phyloP scores from a whole-genome alignment of 257 asterid species.

The Nicotiana attenuata region DNA sequence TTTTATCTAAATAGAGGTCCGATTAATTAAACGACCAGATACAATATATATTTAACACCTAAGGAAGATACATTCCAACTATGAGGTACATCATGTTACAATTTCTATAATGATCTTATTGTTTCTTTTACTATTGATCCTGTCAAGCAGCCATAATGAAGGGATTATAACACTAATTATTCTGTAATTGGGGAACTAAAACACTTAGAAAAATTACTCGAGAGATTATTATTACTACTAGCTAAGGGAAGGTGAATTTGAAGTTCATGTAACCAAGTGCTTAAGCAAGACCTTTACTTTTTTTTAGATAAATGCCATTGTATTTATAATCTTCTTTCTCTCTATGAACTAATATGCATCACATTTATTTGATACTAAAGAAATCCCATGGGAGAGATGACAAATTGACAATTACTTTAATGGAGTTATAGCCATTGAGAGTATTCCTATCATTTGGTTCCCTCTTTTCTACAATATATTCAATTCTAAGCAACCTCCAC shows the following conservation, averaged over 20 bases:
- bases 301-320: neutral
- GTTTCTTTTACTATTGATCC: neutral
- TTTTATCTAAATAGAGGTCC: too few species aligned
- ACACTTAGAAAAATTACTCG: neutral
- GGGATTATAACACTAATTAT: neutral
- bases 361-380: neutral
- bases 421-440: slow-evolving; percentile 10
- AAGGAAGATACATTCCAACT: too few species aligned
- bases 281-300: neutral
- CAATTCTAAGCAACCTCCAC: slow-evolving; percentile 34
- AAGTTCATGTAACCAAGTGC: neutral
- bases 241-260: neutral
- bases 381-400: neutral
- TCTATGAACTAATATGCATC: neutral
- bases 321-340: neutral
- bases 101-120: neutral
- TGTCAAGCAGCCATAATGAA: neutral
- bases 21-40: too few species aligned
- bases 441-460: slow-evolving; percentile 25
- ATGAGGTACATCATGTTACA: too few species aligned
- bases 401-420: neutral
- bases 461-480: slow-evolving; percentile 26
- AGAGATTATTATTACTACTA: neutral
- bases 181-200: too few species aligned
- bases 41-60: too few species aligned